Base-by-base conservation (phyloP, 257 asterid species). In the Gentiana macrophylla region DNA sequence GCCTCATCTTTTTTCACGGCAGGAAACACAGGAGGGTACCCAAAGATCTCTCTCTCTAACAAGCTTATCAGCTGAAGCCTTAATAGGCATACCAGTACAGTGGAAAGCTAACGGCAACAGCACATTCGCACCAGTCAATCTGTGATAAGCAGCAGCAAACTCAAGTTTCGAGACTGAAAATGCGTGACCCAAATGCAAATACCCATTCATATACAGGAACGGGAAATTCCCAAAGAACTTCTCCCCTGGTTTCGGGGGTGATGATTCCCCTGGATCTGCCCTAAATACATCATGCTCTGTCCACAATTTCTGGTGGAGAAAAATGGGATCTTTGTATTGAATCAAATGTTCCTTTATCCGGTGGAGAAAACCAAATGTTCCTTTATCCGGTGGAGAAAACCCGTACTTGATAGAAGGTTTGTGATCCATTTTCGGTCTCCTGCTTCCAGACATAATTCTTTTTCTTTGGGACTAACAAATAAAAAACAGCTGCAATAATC, bases 71-170 rank as follows among this genome's bases (percentile, higher is more conserved):
- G 96, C 88, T 4, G 98, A 87, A 11, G 98, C 97, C 84, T 87
- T 87, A 51, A 87, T 91, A 37, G 94, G 97, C 98, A 91, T 91
- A 52, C 98, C 95, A 37, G 96, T 91, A 62, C 95, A 87, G 52
- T 91, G 96, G 65, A 91, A 91, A 47, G 77, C 95, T 63, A 91
- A 91, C 0, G 98, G 95, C 74, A 91, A 62, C 15, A 91, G 76
- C 73, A 87, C 95, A 51, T 86, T 83, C 10, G 89, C 95, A 48
- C 96, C 96, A 68, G 80, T 87, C 70, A 91, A 62, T 66, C 95
- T 74, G 70, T 87, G 97, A 66, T 84, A 91, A 11, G 95, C 94
- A 36, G 98, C 89, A 7, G 95, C 89, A 69, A 90, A 86, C 60
- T 90, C 98, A 50, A 90, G 91, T 36, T 90, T 90, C 8, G 96